phyloP scores from a whole-genome alignment of 2,329 filamentous ascomycete species.

The Dryadomyces quercus-mongolicae region DNA sequence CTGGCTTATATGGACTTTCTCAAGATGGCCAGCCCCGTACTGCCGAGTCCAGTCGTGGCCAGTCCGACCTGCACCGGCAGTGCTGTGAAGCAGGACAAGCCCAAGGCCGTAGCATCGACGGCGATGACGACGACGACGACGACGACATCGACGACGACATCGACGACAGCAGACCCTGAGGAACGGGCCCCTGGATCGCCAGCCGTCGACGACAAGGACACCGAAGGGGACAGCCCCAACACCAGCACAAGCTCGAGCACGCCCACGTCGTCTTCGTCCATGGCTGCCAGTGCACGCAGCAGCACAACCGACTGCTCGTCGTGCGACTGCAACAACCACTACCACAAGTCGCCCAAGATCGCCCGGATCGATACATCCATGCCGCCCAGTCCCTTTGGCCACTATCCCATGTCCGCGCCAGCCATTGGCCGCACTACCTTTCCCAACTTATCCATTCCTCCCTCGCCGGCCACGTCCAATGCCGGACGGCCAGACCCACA shows the following conservation, averaged over 20 bases:
- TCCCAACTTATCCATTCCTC: slow-evolving; percentile 63
- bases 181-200: too few species aligned
- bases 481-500: slow-evolving; percentile 46
- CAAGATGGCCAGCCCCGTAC: slow-evolving; percentile 42
- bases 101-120: neutral
- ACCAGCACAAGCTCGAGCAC: slow-evolving; percentile 24
- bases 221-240: neutral
- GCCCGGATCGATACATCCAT: slow-evolving; percentile 24
- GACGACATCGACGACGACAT: neutral
- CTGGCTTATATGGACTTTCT: slow-evolving; percentile 87
- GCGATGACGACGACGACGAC: neutral
- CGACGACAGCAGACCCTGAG: neutral
- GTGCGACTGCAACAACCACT: slow-evolving; percentile 38
- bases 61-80: neutral
- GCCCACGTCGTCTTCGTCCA: slow-evolving; percentile 21
- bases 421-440: slow-evolving; percentile 47
- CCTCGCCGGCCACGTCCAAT: slow-evolving; percentile 35
- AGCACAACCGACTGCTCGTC: slow-evolving; percentile 23
- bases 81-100: neutral
- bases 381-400: slow-evolving; percentile 40
- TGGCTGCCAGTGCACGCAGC: slow-evolving; percentile 24
- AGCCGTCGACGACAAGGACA: neutral
- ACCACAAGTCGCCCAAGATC: slow-evolving; percentile 34
- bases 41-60: slow-evolving; percentile 8
- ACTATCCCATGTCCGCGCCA: slow-evolving; percentile 46